These are phyloP conservation scores for Leptomonas seymouri DNA, from an alignment of 208 protist genomes.

Conservation along the genomic window DNA sequence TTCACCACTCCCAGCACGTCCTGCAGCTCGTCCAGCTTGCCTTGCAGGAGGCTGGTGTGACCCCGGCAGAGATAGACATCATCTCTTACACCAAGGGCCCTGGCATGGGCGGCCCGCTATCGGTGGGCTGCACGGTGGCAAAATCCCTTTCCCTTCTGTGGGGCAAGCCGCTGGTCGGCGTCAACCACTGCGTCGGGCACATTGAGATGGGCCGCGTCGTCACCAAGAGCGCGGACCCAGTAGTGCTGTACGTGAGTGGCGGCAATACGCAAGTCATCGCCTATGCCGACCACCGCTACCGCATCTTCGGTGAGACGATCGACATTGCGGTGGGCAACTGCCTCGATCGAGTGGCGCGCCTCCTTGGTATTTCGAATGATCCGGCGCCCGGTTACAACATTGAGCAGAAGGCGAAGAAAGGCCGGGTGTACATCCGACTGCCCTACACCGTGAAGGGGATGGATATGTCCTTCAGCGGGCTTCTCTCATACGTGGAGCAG, in stretches of 20 bases:
- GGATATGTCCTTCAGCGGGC: conserved; percentile 97
- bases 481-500: conserved; percentile 92
- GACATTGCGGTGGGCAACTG: conserved; percentile 99
- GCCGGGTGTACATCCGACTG: conserved; percentile 92
- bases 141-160: conserved; percentile 82
- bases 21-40: conserved; percentile 92
- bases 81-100: conserved; percentile 98
- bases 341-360: conserved; percentile 96
- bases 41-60: conserved; percentile 88
- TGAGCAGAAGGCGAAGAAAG: conserved; percentile 95
- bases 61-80: conserved; percentile 83
- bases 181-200: conserved; percentile 99
- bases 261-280: conserved; percentile 99
- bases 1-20: conserved; percentile 95
- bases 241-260: conserved; percentile 99
- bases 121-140: conserved; percentile 84
- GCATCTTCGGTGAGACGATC: conserved; percentile 99
- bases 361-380: conserved; percentile 98
- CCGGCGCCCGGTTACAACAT: conserved; percentile 99
- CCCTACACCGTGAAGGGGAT: conserved; percentile 98
- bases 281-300: conserved; percentile 94
- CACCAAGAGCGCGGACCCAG: conserved; percentile 95
- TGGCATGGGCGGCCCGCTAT: conserved; percentile 97
- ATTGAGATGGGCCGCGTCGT: conserved; percentile 99
- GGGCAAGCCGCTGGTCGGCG: conserved; percentile 94